Evolutionary conservation across 129 eudicot genomes (phyloP), one percentile per base, ranked within the genome.

Genomic region (Artemisia tridentata): DNA sequence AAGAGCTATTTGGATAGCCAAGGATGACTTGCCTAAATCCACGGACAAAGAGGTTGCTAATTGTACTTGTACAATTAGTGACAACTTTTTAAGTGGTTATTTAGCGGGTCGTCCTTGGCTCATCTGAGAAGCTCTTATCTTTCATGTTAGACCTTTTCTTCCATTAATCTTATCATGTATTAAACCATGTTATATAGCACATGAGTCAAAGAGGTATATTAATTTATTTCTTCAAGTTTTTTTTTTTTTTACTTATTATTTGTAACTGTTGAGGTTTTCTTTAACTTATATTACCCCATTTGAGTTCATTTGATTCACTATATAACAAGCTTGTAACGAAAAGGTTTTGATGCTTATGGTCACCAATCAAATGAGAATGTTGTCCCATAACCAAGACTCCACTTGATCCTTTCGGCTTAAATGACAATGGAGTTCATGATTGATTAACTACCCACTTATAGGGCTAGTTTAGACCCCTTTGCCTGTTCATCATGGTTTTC

Each of bases 21-120:
- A 81, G 88, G 84, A 86, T 86, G 88, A 81, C 92, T 86, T 86
- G 92, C 88, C 92, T 84, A 85, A 72, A 81, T 80, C 62, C 75
- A 74, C 21, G 18, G 15, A 48, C 20, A 4, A 4, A 59, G 31
- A 12, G 11, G 56, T 19, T 53, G 71, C 19, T 1, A n/a, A n/a
- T n/a, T n/a, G n/a, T n/a, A n/a, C n/a, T n/a, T n/a, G n/a, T n/a
- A 41, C 60, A 67, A n/a, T 52, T n/a, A 25, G 68, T 29, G 6
- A 29, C 68, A 69, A 41, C 25, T 21, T 47, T 38, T 72, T 4
- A 52, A 43, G 59, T 76, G 84, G 84, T 55, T 84, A 61, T 84
- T 13, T 75, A 71, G 80, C 77, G 23, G 78, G 79, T 67, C 77
- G 18, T 78, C 81, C 38, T 31, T 67, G 81, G 82, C 89, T 81